Base-by-base conservation (phyloP, 2,329 filamentous ascomycete species). In the Botryosphaeria agaves region DNA sequence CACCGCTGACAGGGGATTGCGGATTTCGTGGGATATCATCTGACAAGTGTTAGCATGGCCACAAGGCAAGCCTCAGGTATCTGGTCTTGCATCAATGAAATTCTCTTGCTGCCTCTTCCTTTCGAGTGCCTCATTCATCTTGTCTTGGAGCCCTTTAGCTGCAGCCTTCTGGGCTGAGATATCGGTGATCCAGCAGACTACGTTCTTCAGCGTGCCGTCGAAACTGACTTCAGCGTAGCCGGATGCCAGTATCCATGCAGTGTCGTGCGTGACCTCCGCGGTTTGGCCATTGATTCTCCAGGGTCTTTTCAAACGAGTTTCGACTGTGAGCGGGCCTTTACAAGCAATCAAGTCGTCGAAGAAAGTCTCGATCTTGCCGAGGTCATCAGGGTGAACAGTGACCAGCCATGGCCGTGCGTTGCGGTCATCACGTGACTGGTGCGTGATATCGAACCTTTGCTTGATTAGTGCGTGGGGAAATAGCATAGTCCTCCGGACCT, bases 71-170 rank as follows among this genome's bases (percentile, higher is more conserved):
- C 9, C 21, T 16, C 12, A 11, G n/a, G n/a, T 53, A 20, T 54
- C 50, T 1, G 45, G 48, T 1, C 57, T 55, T 55, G 59, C 59
- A 34, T 59, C 56, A 16, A 59, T 59, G 36, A 61, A 61, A 1
- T 54, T 39, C 37, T 61, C 57, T 32, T 61, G 57, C 31, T 61
- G 57, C 30, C 55, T 48, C 28, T 59, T 60, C 7, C 55, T 41
- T 26, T 61, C 56, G 23, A 45, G 43, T 2, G 57, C 57, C 35
- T 60, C 55, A 12, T 45, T 45, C 2, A 35, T 29, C 28, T 20
- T 35, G 5, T 12, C 21, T 20, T 26, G 18, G 5, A 30, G 18
- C 4, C 3, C 31, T 8, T 19, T 25, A 12, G 18, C 32, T 5
- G 28, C 32, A 12, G 26, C 30, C 25, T 35, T 35, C 15, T 35